These are phyloP conservation scores for Biscogniauxia mediterranea DNA, from an alignment of 2,329 filamentous ascomycete genomes.

Conservation along the genomic window DNA sequence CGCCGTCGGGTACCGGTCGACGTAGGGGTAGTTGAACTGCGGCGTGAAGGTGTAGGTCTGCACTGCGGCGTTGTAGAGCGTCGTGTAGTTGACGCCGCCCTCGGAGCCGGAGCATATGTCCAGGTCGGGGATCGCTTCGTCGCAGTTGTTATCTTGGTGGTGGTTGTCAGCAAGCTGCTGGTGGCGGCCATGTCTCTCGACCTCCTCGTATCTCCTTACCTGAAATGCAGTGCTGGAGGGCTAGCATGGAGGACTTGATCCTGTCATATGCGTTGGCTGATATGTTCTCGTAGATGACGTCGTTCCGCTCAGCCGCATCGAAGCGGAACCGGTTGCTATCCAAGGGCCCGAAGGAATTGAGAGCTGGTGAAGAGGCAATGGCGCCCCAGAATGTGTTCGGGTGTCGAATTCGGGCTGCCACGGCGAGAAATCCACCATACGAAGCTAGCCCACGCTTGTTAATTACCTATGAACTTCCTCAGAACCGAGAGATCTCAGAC, in stretches of 20 bases:
- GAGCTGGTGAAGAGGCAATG: slow-evolving; percentile 18
- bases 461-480: background rate
- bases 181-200: too few relatives aligned
- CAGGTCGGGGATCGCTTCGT: slow-evolving; percentile 12
- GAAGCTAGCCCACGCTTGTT: slow-evolving; percentile 11
- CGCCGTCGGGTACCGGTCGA: slow-evolving; percentile 13
- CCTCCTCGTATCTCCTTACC: slow-evolving; percentile 4
- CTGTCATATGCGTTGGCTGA: slow-evolving; percentile 11
- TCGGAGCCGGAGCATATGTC: slow-evolving; percentile 14
- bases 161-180: too few relatives aligned
- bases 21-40: slow-evolving; percentile 22
- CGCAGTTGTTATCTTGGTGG: slow-evolving; percentile 15
- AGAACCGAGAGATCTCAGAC: background rate
- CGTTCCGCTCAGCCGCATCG: slow-evolving; percentile 16
- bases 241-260: slow-evolving; percentile 13
- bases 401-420: slow-evolving; percentile 16
- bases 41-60: slow-evolving; percentile 13
- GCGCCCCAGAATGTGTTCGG: slow-evolving; percentile 18
- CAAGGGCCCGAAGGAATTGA: slow-evolving; percentile 20
- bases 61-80: slow-evolving; percentile 12
- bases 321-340: slow-evolving; percentile 14
- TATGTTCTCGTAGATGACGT: slow-evolving; percentile 9
- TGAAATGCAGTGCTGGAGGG: slow-evolving; percentile 15
- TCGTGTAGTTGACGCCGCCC: slow-evolving; percentile 9
- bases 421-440: slow-evolving; percentile 21